phyloP scores from a whole-genome alignment of 768 basidiomycete genomes.

The Tricholoma furcatifolium region DNA sequence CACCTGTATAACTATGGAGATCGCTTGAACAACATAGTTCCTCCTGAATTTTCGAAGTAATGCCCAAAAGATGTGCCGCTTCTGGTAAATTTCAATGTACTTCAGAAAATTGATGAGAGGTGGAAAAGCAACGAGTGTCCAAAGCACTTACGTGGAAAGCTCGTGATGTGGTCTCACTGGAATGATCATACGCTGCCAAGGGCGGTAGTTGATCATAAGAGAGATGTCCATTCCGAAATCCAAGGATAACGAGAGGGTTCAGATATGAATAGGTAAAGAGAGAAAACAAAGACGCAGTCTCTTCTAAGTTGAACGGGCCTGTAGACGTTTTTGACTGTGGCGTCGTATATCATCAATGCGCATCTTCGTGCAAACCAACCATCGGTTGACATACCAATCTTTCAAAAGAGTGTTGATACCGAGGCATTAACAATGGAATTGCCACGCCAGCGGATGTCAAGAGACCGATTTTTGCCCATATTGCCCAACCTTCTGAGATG shows the following conservation, averaged over 20 bases:
- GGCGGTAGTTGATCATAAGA: slow-evolving; percentile 55
- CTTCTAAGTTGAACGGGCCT: slow-evolving; percentile 42
- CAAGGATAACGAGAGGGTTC: slow-evolving; percentile 48
- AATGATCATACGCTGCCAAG: slow-evolving; percentile 60
- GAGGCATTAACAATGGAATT: slow-evolving; percentile 55
- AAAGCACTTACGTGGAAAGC: slow-evolving; percentile 27
- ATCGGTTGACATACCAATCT: slow-evolving; percentile 32
- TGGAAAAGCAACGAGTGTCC: neutral
- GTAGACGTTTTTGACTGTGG: slow-evolving; percentile 30
- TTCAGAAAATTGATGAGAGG: slow-evolving; percentile 33
- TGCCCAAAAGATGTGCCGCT: slow-evolving; percentile 45
- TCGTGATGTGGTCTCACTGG: slow-evolving; percentile 22
- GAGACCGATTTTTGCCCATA: slow-evolving; percentile 54
- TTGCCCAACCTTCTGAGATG: slow-evolving; percentile 38
- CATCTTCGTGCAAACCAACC: slow-evolving; percentile 20
- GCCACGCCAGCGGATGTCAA: slow-evolving; percentile 43
- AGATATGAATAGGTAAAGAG: slow-evolving; percentile 50
- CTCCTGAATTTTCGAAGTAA: slow-evolving; percentile 37
- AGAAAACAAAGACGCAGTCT: slow-evolving; percentile 47
- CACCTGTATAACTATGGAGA: slow-evolving; percentile 26
- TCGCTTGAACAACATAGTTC: slow-evolving; percentile 29
- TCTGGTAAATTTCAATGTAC: slow-evolving; percentile 35
- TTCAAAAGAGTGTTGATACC: slow-evolving; percentile 57
- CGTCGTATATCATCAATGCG: neutral
- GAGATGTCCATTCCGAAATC: slow-evolving; percentile 44